Evolutionary conservation across 768 basidiomycete genomes (phyloP), one percentile per base, ranked within the genome.

Genomic region (Lentinula guzmanii): DNA sequence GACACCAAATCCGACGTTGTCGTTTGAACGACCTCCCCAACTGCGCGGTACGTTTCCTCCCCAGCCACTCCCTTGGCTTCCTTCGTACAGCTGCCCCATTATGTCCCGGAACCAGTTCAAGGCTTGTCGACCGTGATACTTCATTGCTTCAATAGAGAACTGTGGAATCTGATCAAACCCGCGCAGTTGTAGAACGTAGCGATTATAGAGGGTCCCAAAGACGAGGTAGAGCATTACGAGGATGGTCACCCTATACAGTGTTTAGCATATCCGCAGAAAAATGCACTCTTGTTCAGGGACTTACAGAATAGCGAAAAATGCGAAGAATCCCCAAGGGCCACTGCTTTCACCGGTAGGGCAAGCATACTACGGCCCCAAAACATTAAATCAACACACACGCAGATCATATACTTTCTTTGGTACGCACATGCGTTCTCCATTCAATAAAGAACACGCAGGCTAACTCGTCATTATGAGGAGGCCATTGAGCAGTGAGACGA

Each of bases 391-490:
- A 16, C 41, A 28, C 48, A 57, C 5, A 61, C 24, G 33, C 64
- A 58, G 4, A 58, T 58, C 11, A 61, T 61, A 51, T 65, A 5
- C 8, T 6, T 15, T 39, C 8, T 34, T n/a, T 31, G 24, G 33
- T 5, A 71, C 83, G 67, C 65, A 93, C 92, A 66, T 85, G 85
- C 4, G 90, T 93, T 60, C 81, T 77, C 93, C 93, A 95, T 75
- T 95, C 91, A 42, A 95, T 73, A 61, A 89, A 82, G 69, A 87
- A 94, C 11, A 85, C 82, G 70, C 93, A 95, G n/a, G 84, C 84
- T 31, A 68, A 69, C 8, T 86, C 82, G 37, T 88, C 85, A 15
- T 83, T 81, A 8, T 76, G 75, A 7, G 85, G 83, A 4, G 90
- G 90, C 24, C 93, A 81, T 53, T 89, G 85, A 1, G 83, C 86